Base-by-base conservation (phyloP, 2,329 filamentous ascomycete species). In the Hypoxylon sp. region DNA sequence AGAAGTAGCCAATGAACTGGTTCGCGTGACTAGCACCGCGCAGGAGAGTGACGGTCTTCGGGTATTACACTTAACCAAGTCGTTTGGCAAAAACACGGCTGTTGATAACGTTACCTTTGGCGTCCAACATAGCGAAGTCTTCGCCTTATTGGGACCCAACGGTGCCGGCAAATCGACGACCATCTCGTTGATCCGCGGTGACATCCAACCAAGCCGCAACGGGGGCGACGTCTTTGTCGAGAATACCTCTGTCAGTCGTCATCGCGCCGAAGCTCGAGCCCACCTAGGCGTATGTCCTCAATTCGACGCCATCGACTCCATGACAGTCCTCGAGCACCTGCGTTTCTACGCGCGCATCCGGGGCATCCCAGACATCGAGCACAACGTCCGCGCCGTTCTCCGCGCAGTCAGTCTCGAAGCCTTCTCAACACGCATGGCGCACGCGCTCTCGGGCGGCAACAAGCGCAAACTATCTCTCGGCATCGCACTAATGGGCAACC, bases 261-360 rank as follows among this genome's bases (percentile, higher is more conserved):
- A 91, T 68, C 88, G 93, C 11, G 89, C 92, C 0, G 85, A 87
- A 1, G 94, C 94, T 2, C 88, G 94, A 53, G 84, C 87, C 1
- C 88, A 93, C 73, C 86, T 98, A 0, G 95, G 95, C n/a, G 94
- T 98, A 0, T 98, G 94, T 74, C 94, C 95, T 0, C 94, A 94
- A 78, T 91, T 92, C 72, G 91, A 94, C 75, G 94, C 94, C 7
- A 91, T 97, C 82, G 95, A 98, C 78, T 87, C 90, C 58, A 94
- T 98, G 93, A 97, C 94, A 0, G 93, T 97, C 0, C 82, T 89
- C 1, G 94, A 98, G 76, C 94, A 97, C 74, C 85, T 98, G 2
- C 83, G 86, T 53, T 97, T 98, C 81, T 98, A 98, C 77, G 95
- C 94, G 4, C 88, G 90, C 52, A 89, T 95, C 10, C 89, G 94